Evolutionary conservation across 176 grass and related monocot genomes (phyloP).

Genomic region (Rhynchospora pubera): DNA sequence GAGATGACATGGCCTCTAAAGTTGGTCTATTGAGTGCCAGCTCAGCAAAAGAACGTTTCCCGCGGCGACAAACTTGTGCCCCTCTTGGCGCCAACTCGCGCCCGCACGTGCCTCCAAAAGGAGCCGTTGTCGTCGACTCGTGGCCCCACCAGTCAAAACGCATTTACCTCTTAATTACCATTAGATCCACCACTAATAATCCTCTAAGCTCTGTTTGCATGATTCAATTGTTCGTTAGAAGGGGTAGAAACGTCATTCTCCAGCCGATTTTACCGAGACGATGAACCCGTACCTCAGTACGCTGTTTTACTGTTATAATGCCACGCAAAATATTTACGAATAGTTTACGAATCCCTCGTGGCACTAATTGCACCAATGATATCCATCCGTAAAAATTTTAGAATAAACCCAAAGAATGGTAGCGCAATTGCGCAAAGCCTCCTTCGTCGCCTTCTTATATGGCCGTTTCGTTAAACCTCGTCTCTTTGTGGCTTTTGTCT

Average conservation of each 20-base stretch:
- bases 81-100: background rate
- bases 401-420: background rate
- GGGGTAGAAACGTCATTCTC: background rate
- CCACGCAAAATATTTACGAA: background rate
- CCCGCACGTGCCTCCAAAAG: background rate
- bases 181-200: background rate
- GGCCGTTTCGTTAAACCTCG: background rate
- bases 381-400: background rate
- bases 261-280: background rate
- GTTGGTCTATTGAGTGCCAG: background rate
- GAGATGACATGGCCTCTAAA: background rate
- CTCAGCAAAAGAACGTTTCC: background rate
- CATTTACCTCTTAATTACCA: background rate
- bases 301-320: background rate
- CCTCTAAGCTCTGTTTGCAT: background rate
- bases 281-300: background rate
- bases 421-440: background rate
- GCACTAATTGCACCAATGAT: background rate
- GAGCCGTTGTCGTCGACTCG: background rate
- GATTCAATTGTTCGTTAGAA: background rate
- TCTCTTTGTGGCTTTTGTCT: background rate
- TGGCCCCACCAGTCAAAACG: background rate
- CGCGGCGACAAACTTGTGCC: background rate
- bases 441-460: background rate
- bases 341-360: background rate